Evolutionary conservation across 1,284 basidiomycete species (phyloP).

Genomic region (Tilletia horrida): DNA sequence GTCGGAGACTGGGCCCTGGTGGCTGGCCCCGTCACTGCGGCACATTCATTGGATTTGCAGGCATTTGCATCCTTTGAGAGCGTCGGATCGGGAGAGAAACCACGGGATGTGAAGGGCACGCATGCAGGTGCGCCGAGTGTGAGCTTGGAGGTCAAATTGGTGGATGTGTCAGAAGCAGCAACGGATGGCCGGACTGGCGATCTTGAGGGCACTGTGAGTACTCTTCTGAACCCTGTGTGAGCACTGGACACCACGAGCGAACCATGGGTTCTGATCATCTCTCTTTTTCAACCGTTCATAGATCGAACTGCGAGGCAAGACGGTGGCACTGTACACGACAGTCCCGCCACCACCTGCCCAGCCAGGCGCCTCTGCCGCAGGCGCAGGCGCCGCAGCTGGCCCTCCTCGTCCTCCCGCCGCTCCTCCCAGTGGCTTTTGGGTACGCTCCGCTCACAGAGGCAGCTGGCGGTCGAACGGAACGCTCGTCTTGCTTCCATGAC

Average conservation of each 20-base stretch:
- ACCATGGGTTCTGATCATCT: no score
- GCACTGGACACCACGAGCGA: no score
- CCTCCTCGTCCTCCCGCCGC: constrained; percentile 12
- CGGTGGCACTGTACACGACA: constrained; percentile 23
- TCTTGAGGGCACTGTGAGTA: constrained; percentile 36
- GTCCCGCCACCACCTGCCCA: neutral
- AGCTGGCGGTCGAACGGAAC: constrained; percentile 50
- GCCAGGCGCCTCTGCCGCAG: neutral
- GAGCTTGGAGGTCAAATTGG: constrained; percentile 46
- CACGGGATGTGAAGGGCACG: constrained; percentile 19
- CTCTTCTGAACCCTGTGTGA: no score
- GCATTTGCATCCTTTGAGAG: constrained; percentile 41
- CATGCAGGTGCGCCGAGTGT: constrained; percentile 51
- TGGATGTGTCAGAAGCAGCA: constrained; percentile 22
- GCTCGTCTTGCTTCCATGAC: constrained; percentile 36
- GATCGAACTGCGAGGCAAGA: constrained; percentile 37
- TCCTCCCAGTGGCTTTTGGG: constrained; percentile 28
- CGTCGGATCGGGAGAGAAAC: constrained; percentile 17
- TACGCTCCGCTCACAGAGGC: constrained; percentile 38
- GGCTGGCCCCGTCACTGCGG: constrained; percentile 38
- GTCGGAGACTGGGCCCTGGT: constrained; percentile 16
- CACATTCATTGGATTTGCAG: constrained; percentile 49
- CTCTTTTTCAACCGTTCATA: neutral
- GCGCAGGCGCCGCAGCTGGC: neutral
- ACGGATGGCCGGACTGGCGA: constrained; percentile 29